Evolutionary conservation across 2,329 filamentous ascomycete species (phyloP), one percentile per base, ranked within the genome.

Genomic region (Cercospora sp.): DNA sequence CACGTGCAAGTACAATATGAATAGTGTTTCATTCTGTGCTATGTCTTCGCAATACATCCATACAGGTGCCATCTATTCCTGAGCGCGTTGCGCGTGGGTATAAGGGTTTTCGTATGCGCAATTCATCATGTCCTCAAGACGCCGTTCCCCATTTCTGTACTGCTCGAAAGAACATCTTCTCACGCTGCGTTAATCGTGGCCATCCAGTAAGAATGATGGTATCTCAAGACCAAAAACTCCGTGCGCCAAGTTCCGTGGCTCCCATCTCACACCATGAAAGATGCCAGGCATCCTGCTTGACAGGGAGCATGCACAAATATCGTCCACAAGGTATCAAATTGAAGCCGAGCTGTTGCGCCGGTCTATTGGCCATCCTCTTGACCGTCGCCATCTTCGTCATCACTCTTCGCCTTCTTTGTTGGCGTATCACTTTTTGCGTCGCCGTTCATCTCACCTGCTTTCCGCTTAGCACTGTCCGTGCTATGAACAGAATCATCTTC

Each of bases 381-480:
- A 45, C 83, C 83, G 62, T 84, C 81, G 51, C 79, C 79, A 64
- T 75, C 76, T 18, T 76, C 75, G 20, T 78, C 76, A 28, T 74
- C 71, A 31, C 71, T 70, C 26, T 75, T 75, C 30, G 70, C 67
- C 65, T 72, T 75, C 72, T 77, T 77, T 53, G 62, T 70, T 2
- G 72, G 70, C 6, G 71, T 75, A 51, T 71, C 76, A 51, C 67
- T 72, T 57, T 75, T 74, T 39, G 70, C 70, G 59, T 64, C 63
- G 55, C 66, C 68, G 63, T 65, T 69, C 68, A 79, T 75, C 66
- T 81, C 80, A 64, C 79, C 79, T 55, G 84, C 84, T 75, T 86
- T 87, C 66, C 85, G 80, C 76, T 87, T 87, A 81, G 80, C 36
- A 78, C 79, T 55, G 77, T 78, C 63, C 58, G 67, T 65, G 64